These are phyloP conservation scores for Lasiosphaeria ovina DNA, from an alignment of 495 filamentous ascomycete genomes.

Conservation along the genomic window DNA sequence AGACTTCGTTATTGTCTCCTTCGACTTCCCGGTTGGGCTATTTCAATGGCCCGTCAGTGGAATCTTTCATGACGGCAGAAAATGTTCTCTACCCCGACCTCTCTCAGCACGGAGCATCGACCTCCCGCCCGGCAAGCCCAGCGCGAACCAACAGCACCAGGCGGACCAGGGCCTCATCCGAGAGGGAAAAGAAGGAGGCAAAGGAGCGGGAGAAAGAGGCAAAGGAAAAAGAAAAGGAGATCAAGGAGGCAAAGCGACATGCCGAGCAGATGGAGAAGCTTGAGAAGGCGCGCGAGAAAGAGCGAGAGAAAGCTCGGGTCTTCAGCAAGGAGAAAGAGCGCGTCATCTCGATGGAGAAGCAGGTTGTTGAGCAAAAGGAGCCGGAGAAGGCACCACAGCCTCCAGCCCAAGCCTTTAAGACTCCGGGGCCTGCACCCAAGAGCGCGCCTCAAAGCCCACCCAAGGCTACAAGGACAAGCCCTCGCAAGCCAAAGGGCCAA, in stretches of 20 bases:
- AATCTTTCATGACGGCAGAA: slow-evolving; percentile 35
- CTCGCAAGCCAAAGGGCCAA: slow-evolving; percentile 49
- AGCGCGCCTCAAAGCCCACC: slow-evolving; percentile 28
- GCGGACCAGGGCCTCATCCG: slow-evolving; percentile 67
- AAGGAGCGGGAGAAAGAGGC: slow-evolving; percentile 64
- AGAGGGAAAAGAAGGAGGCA: slow-evolving; percentile 63
- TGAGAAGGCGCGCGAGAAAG: slow-evolving; percentile 53
- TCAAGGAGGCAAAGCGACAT: slow-evolving; percentile 53
- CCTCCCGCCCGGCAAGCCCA: slow-evolving; percentile 37
- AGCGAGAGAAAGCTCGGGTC: slow-evolving; percentile 53
- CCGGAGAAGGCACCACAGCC: slow-evolving; percentile 15
- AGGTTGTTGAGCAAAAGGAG: slow-evolving; percentile 9
- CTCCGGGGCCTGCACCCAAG: slow-evolving; percentile 28
- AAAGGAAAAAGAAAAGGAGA: slow-evolving; percentile 56
- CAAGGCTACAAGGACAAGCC: slow-evolving; percentile 49
- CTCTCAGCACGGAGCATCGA: slow-evolving; percentile 32
- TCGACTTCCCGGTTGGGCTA: slow-evolving; percentile 37
- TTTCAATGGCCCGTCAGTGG: slow-evolving; percentile 36
- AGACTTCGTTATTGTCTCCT: slow-evolving; percentile 52
- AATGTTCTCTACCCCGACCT: slow-evolving; percentile 46
- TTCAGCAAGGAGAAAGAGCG: slow-evolving; percentile 51
- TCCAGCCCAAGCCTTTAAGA: slow-evolving; percentile 21
- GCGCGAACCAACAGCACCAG: slow-evolving; percentile 52
- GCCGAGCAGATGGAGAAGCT: slow-evolving; percentile 53
- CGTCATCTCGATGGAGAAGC: slow-evolving; percentile 53